Percentiles rank a stretch among this genome's conserved stretches.
These are phyloP conservation scores for Solanum rostratum DNA, from an alignment of 257 asterid genomes.

Conservation along the genomic window DNA sequence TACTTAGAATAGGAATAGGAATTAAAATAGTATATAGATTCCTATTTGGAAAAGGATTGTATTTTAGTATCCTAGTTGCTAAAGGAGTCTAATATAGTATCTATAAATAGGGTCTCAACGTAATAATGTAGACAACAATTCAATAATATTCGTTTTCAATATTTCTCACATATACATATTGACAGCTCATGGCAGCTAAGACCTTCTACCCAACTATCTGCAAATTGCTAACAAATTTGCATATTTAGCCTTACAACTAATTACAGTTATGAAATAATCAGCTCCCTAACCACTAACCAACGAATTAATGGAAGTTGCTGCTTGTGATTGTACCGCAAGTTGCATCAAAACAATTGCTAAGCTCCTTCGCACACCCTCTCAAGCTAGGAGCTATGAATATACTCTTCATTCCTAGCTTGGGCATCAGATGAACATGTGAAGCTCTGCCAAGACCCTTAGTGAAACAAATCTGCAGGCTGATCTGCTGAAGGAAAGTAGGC, in stretches of 20 bases:
- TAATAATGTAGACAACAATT: no score
- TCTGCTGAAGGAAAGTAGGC: not conserved
- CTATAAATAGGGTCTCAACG: no score
- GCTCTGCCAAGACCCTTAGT: not conserved
- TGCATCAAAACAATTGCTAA: not conserved
- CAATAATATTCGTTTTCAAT: no score
- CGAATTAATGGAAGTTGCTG: not conserved
- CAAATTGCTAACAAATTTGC: not conserved
- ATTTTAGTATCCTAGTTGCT: no score
- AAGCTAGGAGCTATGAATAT: not conserved
- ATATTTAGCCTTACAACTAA: not conserved
- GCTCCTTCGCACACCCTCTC: not conserved
- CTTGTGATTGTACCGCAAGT: not conserved
- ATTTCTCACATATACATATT: no score
- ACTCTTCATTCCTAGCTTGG: not conserved
- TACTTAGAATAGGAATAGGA: no score
- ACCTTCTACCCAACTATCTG: not conserved
- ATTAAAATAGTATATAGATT: no score
- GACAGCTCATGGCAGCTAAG: not conserved
- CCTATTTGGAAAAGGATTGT: no score
- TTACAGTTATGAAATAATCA: not conserved
- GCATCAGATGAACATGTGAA: not conserved
- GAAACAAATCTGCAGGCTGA: not conserved
- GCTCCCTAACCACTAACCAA: not conserved
- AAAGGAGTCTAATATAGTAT: no score